phyloP scores from a whole-genome alignment of 2,329 filamentous ascomycete species.

The Botrytis fragariae region DNA sequence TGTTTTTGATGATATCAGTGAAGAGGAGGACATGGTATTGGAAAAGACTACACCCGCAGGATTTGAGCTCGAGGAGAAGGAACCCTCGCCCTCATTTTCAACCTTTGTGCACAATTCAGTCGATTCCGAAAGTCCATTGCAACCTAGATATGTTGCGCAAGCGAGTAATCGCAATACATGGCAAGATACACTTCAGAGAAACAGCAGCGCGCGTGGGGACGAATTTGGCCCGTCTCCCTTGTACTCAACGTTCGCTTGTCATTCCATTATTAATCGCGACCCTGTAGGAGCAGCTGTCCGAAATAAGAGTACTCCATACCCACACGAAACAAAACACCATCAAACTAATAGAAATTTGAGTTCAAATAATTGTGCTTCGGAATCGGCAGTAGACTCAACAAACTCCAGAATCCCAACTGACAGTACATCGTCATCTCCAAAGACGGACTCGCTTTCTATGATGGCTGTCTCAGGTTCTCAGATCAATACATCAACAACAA shows the following conservation, averaged over 20 bases:
- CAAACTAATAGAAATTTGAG: neutral
- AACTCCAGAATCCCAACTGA: neutral
- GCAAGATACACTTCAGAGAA: neutral
- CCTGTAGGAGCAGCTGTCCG: neutral
- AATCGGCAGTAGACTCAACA: neutral
- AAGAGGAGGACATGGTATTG: neutral
- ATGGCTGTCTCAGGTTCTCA: conserved; percentile 8
- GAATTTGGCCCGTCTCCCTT: neutral
- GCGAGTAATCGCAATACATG: neutral
- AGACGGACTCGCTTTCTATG: conserved; percentile 13
- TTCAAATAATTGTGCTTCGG: neutral
- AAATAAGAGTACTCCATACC: neutral
- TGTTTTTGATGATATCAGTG: conserved; percentile 5
- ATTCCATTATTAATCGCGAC: neutral
- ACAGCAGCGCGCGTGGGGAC: neutral
- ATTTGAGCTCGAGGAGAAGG: neutral
- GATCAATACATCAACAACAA: neutral
- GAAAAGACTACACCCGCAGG: neutral
- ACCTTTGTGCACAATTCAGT: conserved; percentile 12
- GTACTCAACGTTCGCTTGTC: neutral
- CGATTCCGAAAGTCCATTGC: neutral
- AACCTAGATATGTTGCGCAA: neutral
- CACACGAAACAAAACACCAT: neutral
- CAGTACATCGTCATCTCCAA: neutral
- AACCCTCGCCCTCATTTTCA: neutral